phyloP scores from a whole-genome alignment of 371 early-diverging fungal genomes.

The Mortierella sp. region DNA sequence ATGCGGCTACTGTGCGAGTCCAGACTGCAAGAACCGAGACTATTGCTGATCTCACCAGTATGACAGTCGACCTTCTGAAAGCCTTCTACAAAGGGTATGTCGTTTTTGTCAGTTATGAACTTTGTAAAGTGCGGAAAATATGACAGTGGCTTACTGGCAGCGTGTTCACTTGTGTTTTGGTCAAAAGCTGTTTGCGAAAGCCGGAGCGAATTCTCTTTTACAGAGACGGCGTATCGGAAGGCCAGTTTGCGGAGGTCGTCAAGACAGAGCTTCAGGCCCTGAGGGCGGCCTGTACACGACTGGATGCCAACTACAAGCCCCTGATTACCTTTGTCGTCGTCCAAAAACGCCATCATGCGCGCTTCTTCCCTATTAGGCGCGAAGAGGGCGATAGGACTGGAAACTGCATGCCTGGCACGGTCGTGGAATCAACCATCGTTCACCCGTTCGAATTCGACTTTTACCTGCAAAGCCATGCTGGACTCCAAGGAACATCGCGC shows the following conservation, averaged over 20 bases:
- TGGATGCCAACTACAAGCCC: conserved; percentile 76
- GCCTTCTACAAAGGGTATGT: conserved; percentile 58
- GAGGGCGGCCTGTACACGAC: conserved; percentile 68
- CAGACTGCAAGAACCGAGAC: conserved; percentile 79
- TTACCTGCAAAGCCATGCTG: conserved; percentile 86
- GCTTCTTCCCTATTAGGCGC: conserved; percentile 75
- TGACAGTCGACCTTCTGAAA: conserved; percentile 74
- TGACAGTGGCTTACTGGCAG: not conserved
- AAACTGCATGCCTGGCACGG: conserved; percentile 85
- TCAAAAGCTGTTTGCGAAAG: conserved; percentile 46
- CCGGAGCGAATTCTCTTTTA: conserved; percentile 87
- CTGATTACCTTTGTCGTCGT: conserved; percentile 86
- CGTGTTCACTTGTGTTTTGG: not conserved
- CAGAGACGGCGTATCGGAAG: conserved; percentile 85
- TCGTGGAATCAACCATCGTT: conserved; percentile 78
- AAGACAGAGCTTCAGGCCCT: conserved; percentile 76
- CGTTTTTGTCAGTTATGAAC: not conserved
- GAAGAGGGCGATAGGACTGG: conserved; percentile 64
- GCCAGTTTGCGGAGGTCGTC: conserved; percentile 78
- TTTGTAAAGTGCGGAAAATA: no score
- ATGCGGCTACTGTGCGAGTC: conserved; percentile 71
- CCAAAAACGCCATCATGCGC: conserved; percentile 90
- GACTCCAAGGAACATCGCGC: conserved; percentile 88
- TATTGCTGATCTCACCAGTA: conserved; percentile 72
- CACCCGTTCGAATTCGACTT: conserved; percentile 82